phyloP scores from a whole-genome alignment of 2,329 filamentous ascomycete species.

The Trichoderma lentiforme region DNA sequence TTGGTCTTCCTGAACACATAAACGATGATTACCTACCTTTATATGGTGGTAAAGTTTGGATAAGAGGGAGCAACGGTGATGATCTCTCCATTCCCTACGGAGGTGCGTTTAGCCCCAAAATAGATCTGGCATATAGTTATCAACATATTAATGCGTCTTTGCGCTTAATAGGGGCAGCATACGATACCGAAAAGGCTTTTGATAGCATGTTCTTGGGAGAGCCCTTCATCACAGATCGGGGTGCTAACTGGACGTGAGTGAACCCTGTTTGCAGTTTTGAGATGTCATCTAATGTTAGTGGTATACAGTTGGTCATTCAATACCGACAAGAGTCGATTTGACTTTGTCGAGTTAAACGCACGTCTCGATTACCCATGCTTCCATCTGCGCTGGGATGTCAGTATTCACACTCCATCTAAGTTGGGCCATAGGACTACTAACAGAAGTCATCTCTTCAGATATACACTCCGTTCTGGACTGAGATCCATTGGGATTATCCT shows the following conservation, averaged over 20 bases:
- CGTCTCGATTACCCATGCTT: conserved; percentile 33
- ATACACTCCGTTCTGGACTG: conserved; percentile 38
- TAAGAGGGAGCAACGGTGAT: conserved; percentile 40
- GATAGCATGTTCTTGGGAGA: conserved; percentile 35
- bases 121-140: no score
- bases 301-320: conserved; percentile 34
- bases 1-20: conserved; percentile 28
- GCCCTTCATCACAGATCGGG: conserved; percentile 26
- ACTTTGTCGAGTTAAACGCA: conserved; percentile 31
- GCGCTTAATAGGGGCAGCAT: conserved; percentile 31
- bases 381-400: conserved; percentile 37
- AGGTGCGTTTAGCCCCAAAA: conserved; percentile 23
- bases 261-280: background rate
- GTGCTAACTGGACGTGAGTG: conserved; percentile 28
- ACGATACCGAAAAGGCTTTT: conserved; percentile 39
- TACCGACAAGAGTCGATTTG: conserved; percentile 25
- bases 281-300: background rate
- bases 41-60: conserved; percentile 43
- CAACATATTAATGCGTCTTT: background rate
- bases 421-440: background rate
- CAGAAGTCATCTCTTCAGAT: conserved; percentile 28
- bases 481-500: conserved; percentile 42
- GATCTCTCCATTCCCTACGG: conserved; percentile 42
- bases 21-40: conserved; percentile 38
- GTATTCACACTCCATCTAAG: conserved; percentile 10